Percentiles rank a stretch among this genome's conserved stretches.
Conservation (phyloP, 345 rosid species). For the Acer campestre region DNA sequence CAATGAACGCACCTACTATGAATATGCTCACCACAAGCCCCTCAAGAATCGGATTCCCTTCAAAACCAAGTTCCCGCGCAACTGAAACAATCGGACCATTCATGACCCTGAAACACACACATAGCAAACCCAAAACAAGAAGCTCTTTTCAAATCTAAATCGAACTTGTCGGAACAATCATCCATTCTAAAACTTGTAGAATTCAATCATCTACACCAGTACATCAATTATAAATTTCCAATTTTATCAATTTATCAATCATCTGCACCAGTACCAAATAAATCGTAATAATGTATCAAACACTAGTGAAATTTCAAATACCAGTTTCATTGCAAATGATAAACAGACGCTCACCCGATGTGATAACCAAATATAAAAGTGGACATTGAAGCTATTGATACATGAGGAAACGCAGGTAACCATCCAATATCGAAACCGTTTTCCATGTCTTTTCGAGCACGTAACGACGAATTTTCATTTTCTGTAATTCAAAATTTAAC, state of each 20-base stretch:
- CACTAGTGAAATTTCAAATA: not conserved
- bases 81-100: constrained; percentile 78
- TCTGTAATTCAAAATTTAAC: constrained; percentile 23
- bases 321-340: not conserved
- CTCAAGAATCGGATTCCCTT: constrained; percentile 66
- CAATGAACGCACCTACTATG: constrained; percentile 78
- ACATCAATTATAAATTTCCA: not conserved
- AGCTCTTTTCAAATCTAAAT: not conserved
- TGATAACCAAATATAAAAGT: constrained; percentile 86
- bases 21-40: constrained; percentile 87
- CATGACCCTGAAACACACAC: constrained; percentile 59
- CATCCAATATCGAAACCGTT: constrained; percentile 54
- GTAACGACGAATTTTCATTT: constrained; percentile 25
- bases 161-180: not conserved
- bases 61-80: constrained; percentile 74
- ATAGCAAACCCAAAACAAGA: not conserved
- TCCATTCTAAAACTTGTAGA: not conserved
- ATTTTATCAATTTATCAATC: not conserved
- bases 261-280: not conserved
- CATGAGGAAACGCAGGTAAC: constrained; percentile 76
- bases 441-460: constrained; percentile 21
- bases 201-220: not conserved
- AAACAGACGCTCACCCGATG: constrained; percentile 49
- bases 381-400: constrained; percentile 64
- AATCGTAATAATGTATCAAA: not conserved